A percentile compares a stretch with the other conserved stretches of the same genome.
Evolutionary conservation across 78 protist species (phyloP).

Genomic region (Dictyostelium brefeldianum): DNA sequence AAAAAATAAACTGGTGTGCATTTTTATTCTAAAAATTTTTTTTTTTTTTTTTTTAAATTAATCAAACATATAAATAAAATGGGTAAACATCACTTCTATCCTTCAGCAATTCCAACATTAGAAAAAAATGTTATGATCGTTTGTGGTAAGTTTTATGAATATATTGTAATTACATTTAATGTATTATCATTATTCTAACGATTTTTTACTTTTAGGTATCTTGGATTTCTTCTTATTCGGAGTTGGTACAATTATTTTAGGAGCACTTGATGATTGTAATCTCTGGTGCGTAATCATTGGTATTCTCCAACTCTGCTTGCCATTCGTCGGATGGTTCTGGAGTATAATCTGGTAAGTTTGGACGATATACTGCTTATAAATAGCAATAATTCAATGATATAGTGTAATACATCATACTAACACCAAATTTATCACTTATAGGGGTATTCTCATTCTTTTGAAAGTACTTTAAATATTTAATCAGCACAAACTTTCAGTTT

Average conservation of each 20-base stretch:
- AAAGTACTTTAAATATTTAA: conserved; percentile 2
- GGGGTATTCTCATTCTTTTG: conserved; percentile 51
- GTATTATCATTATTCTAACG: too few relatives aligned
- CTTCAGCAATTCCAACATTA: conserved; percentile 71
- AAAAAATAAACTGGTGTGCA: not conserved
- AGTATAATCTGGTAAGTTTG: conserved; percentile 12
- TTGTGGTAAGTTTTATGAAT: too few relatives aligned
- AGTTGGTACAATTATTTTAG: conserved; percentile 63
- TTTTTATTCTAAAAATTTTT: too few relatives aligned
- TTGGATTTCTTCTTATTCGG: conserved; percentile 51
- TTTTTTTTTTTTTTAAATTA: too few relatives aligned
- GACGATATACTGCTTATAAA: too few relatives aligned
- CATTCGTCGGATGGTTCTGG: conserved; percentile 42
- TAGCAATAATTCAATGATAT: too few relatives aligned
- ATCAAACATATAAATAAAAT: conserved; percentile 34
- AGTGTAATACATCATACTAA: too few relatives aligned
- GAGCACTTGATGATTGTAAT: conserved; percentile 74
- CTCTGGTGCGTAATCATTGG: conserved; percentile 78
- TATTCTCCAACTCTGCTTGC: conserved; percentile 42
- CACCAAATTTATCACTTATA: too few relatives aligned
- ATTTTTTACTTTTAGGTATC: too few relatives aligned
- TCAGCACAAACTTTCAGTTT: not conserved
- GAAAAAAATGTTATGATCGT: conserved; percentile 71
- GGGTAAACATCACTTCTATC: conserved; percentile 51
- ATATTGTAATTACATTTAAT: too few relatives aligned